Evolutionary conservation across 2,329 filamentous ascomycete species (phyloP), one percentile per base, ranked within the genome.

Genomic region (Rosellinia necatrix): DNA sequence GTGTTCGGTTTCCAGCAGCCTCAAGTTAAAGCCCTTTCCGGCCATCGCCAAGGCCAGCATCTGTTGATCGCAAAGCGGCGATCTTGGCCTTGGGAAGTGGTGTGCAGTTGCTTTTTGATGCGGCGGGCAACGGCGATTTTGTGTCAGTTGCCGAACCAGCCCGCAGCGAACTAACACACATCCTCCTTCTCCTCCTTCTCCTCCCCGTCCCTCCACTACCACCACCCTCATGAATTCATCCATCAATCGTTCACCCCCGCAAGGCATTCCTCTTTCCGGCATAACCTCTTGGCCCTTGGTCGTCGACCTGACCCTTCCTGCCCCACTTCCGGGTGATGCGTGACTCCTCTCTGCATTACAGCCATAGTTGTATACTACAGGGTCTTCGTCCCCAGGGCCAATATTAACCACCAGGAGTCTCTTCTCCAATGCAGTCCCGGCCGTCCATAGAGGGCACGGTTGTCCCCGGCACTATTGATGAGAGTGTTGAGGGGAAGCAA

Each of bases 401-500:
- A 64, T 63, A 58, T 63, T 64, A 61, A 56, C 54, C 62, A 62
- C 61, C 63, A 63, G 60, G 21, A 65, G 62, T 64, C 63, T 53
- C 60, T 60, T 66, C 64, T 60, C 66, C 65, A 65, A 84, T 84
- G 81, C 74, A 82, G 65, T 61, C 62, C 50, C 57, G 56, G 66
- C 67, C 64, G 59, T 77, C 81, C 61, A 76, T 82, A 68, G 81
- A 84, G 69, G 76, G 74, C 40, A 71, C 75, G 58, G 66, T 69
- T 56, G 68, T 72, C 46, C 68, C 72, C 59, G 69, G 64, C 55
- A 68, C 64, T 69, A 65, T 70, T 66, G 76, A 78, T 38, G 81
- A 82, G 62, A 75, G 74, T 60, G 76, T 74, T 53, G 81, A 84
- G 64, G 72, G 72, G 66, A 79, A 80, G 65, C 78, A 81, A 62